Percentiles rank a stretch among this genome's conserved stretches.
Conservation (phyloP, 2,329 filamentous ascomycete genomes). For the Colletotrichum lentis region DNA sequence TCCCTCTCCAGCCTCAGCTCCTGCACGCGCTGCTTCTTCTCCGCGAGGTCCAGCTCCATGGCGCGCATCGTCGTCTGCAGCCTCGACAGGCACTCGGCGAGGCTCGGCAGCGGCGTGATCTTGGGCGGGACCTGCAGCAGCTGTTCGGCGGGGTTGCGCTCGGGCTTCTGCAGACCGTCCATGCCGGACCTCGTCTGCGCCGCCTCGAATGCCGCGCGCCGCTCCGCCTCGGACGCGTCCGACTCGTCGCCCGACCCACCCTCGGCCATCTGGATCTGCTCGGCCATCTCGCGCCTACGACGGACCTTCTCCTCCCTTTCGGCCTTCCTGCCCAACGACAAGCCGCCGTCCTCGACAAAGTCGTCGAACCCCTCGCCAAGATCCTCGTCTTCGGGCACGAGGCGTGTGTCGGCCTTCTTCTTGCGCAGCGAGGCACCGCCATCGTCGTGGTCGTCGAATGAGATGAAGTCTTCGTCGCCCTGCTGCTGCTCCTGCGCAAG, state of each 20-base stretch:
- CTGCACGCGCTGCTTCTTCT: slow-evolving; percentile 70
- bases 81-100: slow-evolving; percentile 71
- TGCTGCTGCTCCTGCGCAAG: slow-evolving; percentile 72
- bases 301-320: slow-evolving; percentile 74
- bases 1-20: slow-evolving; percentile 73
- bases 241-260: slow-evolving; percentile 68
- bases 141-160: slow-evolving; percentile 50
- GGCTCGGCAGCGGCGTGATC: slow-evolving; percentile 79
- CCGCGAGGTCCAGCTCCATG: slow-evolving; percentile 70
- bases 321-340: slow-evolving; percentile 80
- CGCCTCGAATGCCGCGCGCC: slow-evolving; percentile 83
- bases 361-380: slow-evolving; percentile 93
- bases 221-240: slow-evolving; percentile 74
- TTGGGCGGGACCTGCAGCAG: slow-evolving; percentile 70
- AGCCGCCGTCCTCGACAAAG: slow-evolving; percentile 83
- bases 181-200: slow-evolving; percentile 89
- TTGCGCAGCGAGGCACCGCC: slow-evolving; percentile 43
- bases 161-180: slow-evolving; percentile 69
- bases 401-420: slow-evolving; percentile 69
- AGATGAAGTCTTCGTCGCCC: slow-evolving; percentile 63
- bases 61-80: slow-evolving; percentile 68
- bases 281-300: slow-evolving; percentile 80
- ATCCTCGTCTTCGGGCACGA: slow-evolving; percentile 88
- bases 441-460: slow-evolving; percentile 67
- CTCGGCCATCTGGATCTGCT: slow-evolving; percentile 83